Evolutionary conservation across 192 early-diverging fungal species (phyloP), one percentile per base, ranked within the genome.

Genomic region (Entomortierella chlamydospora): DNA sequence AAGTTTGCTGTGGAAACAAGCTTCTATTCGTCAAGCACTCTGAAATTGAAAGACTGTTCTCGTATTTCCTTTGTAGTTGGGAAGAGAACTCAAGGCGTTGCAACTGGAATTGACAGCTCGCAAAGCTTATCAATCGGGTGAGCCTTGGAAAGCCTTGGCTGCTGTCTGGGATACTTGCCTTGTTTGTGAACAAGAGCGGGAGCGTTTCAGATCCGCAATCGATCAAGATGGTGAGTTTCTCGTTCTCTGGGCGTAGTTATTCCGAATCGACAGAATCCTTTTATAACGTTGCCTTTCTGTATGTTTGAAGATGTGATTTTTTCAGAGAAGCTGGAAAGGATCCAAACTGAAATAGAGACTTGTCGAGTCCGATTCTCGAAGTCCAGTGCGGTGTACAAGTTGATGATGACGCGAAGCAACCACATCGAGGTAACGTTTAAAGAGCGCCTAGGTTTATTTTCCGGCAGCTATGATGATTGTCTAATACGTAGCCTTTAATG

Each of bases 111-210:
- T 79, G 39, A 26, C n/a, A 12, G 76, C 76, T 13, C 67, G 76
- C 17, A 70, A 79, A 51, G 31, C 54, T 10, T 79, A 79, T 42
- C 50, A 49, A 23, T 60, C 67, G 9, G 76, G 68, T 56, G 61
- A 85, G 59, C 56, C 67, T 28, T 77, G 70, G 68, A 31, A 60
- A 4, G 47, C 57, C 0, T 56, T 87, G 30, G 42, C 53, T 6
- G 50, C 51, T 11, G 54, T 87, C 9, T 87, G 86, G 86, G 84
- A 87, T 51, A 50, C 59, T 11, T 85, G 84, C 37, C 45, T 87
- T 26, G 61, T 87, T n/a, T 54, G 62, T 25, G 62, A 82, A 25
- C 47, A 62, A 33, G 86, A 87, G 26, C 70, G 82, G 45, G 70
- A 81, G n/a, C 66, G 55, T 2, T 87, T 87, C 53, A 80, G 70